phyloP scores from a whole-genome alignment of 2,329 filamentous ascomycete species.

The Sarocladium oryzae region DNA sequence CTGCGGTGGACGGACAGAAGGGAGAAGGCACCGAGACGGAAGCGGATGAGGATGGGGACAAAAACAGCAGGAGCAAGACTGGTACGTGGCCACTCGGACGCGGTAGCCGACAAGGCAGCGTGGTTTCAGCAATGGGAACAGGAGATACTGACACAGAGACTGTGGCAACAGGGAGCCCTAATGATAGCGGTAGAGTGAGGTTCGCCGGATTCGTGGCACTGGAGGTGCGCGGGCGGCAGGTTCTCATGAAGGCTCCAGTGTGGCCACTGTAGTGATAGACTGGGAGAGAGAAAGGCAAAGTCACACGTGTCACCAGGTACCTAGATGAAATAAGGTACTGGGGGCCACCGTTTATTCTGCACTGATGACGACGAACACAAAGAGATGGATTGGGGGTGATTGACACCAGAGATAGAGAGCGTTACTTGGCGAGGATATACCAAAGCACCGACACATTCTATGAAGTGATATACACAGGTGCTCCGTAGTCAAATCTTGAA shows the following conservation, averaged over 20 bases:
- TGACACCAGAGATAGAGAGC: background rate
- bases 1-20: slow-evolving; percentile 46
- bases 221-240: slow-evolving; percentile 69
- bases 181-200: slow-evolving; percentile 53
- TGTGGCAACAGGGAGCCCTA: slow-evolving; percentile 29
- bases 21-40: slow-evolving; percentile 25
- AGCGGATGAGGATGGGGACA: slow-evolving; percentile 32
- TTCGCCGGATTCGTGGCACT: slow-evolving; percentile 70
- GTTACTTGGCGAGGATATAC: slow-evolving; percentile 1
- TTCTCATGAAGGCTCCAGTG: slow-evolving; percentile 69
- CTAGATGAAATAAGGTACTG: no score
- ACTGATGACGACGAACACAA: background rate
- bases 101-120: slow-evolving; percentile 15
- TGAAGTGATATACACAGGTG: background rate
- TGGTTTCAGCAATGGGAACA: slow-evolving; percentile 21
- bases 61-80: slow-evolving; percentile 36
- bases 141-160: slow-evolving; percentile 34
- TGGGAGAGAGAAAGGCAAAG: no score
- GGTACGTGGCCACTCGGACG: background rate
- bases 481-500: no score
- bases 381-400: no score
- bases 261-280: slow-evolving; percentile 54
- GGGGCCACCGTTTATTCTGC: no score
- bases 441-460: background rate
- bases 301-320: no score